Evolutionary conservation across 352 stramenopile species (phyloP).

Genomic region (Phytophthora podocarpi): DNA sequence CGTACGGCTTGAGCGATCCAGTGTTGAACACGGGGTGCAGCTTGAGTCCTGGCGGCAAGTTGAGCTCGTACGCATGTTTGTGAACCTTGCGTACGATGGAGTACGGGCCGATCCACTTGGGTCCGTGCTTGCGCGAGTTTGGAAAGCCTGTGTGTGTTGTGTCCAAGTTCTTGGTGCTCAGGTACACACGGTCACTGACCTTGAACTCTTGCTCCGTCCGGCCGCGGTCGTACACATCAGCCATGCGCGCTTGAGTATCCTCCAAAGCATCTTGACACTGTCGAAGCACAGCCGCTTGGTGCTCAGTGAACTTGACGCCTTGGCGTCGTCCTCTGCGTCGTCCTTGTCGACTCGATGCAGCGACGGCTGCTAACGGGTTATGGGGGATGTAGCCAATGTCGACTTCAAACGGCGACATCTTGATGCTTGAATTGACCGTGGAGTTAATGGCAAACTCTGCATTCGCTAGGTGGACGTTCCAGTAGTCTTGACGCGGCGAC

Average conservation of each 20-base stretch:
- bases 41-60: background rate
- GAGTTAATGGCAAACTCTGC: background rate
- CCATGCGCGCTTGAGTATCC: background rate
- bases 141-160: background rate
- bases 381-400: background rate
- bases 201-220: slow-evolving; percentile 8
- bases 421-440: background rate
- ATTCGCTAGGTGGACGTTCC: no score
- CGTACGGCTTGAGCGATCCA: background rate
- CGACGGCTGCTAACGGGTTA: background rate
- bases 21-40: slow-evolving; percentile 4
- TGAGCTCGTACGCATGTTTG: background rate
- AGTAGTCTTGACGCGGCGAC: no score
- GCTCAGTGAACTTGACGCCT: slow-evolving; percentile 3
- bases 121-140: background rate
- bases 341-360: background rate
- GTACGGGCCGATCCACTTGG: slow-evolving; percentile 2
- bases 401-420: background rate
- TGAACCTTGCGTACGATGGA: background rate
- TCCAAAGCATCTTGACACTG: slow-evolving; percentile 11
- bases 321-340: background rate
- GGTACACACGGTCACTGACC: background rate
- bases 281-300: slow-evolving; percentile 1
- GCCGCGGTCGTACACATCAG: slow-evolving; percentile 6
- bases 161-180: background rate